Percentiles rank a stretch among this genome's conserved stretches.
These are phyloP conservation scores for Sporisorium iseilematis-ciliati DNA, from an alignment of 1,284 basidiomycete genomes.

Conservation along the genomic window DNA sequence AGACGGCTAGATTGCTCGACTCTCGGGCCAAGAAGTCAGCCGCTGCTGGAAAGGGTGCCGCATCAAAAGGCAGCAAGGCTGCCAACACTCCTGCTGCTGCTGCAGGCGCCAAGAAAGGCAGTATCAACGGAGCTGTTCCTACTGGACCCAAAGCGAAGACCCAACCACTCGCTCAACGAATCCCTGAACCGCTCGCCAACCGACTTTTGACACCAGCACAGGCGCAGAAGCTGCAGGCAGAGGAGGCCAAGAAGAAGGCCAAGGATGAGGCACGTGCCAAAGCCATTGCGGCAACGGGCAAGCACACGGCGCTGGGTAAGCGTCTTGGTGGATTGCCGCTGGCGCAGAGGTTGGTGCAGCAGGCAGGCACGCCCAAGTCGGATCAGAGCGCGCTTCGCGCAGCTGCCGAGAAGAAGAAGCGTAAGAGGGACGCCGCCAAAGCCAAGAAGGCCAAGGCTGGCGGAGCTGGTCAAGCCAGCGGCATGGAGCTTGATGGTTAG, in stretches of 20 bases:
- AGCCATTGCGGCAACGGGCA: slow-evolving; percentile 40
- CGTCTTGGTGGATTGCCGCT: slow-evolving; percentile 42
- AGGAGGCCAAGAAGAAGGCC: slow-evolving; percentile 53
- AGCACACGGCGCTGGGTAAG: slow-evolving; percentile 42
- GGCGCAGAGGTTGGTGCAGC: slow-evolving; percentile 46
- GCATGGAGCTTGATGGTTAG: slow-evolving; percentile 43
- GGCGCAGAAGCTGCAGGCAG: slow-evolving; percentile 45
- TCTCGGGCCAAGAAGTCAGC: slow-evolving; percentile 41
- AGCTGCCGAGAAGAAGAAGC: slow-evolving; percentile 50
- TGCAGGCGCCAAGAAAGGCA: slow-evolving; percentile 11
- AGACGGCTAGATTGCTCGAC: slow-evolving; percentile 32
- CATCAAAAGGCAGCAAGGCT: slow-evolving; percentile 14
- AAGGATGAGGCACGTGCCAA: slow-evolving; percentile 28
- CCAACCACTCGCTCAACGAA: slow-evolving; percentile 31
- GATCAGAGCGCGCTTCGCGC: slow-evolving; percentile 34
- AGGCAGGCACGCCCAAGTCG: slow-evolving; percentile 49
- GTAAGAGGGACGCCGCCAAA: slow-evolving; percentile 35
- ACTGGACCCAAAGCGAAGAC: slow-evolving; percentile 29
- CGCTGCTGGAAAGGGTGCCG: slow-evolving; percentile 9
- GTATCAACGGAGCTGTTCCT: neutral
- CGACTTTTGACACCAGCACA: slow-evolving; percentile 48
- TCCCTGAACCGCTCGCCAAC: slow-evolving; percentile 50
- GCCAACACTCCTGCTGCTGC: slow-evolving; percentile 9
- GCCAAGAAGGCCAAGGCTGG: slow-evolving; percentile 27
- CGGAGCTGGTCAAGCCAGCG: neutral